Base-by-base conservation (phyloP, 2,329 filamentous ascomycete species). In the Chalaropsis thielavioides region DNA sequence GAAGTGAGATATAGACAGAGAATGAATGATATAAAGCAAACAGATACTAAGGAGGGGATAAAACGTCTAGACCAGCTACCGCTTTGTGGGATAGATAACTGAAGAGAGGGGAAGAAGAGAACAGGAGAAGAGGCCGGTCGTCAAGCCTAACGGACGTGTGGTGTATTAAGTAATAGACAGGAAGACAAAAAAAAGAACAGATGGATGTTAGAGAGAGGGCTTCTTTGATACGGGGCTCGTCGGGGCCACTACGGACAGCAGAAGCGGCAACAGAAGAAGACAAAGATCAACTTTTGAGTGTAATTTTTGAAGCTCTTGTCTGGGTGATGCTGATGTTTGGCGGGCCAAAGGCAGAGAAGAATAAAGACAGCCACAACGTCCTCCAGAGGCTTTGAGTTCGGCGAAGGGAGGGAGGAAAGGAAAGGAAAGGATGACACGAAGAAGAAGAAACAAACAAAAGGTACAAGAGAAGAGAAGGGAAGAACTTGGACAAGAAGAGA, bases 371-470 rank as follows among this genome's bases (percentile, higher is more conserved):
- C 59, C 24, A 60, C 38, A 22, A 46, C n/a, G 63, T 43, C 38
- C 41, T 46, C 49, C 61, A 63, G 61, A 59, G 62, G 46, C 38
- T 46, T 59, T 44, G 19, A 22, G 17, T 49, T 22, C 27, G 11
- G 22, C 27, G 24, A 19, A 65, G 63, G 22, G 19, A 3, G 2
- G 17, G 13, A 22, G 61, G 44, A 49, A 60, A 44, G 58, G 31
- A 59, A 68, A 65, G 56, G 43, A 38, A 44, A 63, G 35, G 60
- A 64, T 61, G 44, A 51, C 58, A 63, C 10, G 51, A 56, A 65
- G 63, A 38, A 58, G 38, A 64, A 56, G 46, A 44, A 41, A 67
- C 38, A 54, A 61, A 43, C 61, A 40, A 59, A 62, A 59, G 44
- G 19, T 59, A 63, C 27, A 49, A 65, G 46, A 63, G 19, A 63